Base-by-base conservation (phyloP, 352 stramenopile species). In the Phytophthora boehmeriae region DNA sequence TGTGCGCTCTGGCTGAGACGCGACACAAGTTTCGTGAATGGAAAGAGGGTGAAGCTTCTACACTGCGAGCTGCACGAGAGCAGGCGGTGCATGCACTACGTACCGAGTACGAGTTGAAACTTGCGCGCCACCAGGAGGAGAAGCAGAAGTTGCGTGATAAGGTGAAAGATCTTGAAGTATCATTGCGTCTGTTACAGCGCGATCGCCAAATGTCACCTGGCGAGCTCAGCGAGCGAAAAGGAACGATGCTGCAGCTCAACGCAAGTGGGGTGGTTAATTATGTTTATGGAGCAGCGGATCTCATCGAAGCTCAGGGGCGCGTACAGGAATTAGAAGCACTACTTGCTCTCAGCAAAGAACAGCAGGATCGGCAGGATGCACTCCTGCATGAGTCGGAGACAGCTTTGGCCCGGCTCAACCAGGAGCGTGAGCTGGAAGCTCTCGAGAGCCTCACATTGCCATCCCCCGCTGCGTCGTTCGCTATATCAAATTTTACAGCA, bases 81-180 rank as follows among this genome's bases (percentile, higher is more conserved):
- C 78, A 89, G 28, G 76, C 81, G 10, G 55, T 89, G 2, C 75
- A 83, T 34, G 71, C 79, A 14, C 20, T 88, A 23, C 76, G 71
- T 8, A 83, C 80, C 0, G 80, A 88, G 50, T 90, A 88, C 36
- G 80, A 90, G 39, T 62, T 88, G 20, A 88, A 90, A 51, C 77
- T 90, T 28, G 73, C 76, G 2, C 73, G 80, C 2, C 80, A 88
- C 45, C 80, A 88, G 22, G 80, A 88, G 38, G 80, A 90, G 44
- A 90, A 88, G 47, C 76, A 88, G 14, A 90, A 90, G 27, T 53
- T 90, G 9, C 74, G 80, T 13, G 80, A 88, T 14, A 88, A 90
- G 46, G 76, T 88, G n/a, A 86, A 87, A 38, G 80, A 90, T 60
- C 64, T 90, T 2, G 80, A 88, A 65, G 80, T 88, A 0, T 86